phyloP scores from a whole-genome alignment of 768 basidiomycete genomes.

The Russula sp. region DNA sequence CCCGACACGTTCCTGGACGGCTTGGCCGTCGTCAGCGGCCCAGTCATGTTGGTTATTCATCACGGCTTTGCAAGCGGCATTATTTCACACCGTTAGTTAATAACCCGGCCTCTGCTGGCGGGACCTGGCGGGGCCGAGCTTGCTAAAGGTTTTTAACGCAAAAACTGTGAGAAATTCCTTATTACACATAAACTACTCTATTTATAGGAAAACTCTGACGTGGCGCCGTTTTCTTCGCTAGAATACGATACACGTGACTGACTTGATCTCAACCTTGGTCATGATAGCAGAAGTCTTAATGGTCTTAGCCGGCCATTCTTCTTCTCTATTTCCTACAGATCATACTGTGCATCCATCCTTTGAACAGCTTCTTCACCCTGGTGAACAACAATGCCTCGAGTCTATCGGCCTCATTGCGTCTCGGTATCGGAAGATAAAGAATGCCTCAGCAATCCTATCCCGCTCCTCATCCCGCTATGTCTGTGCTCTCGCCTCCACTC shows the following conservation, averaged over 20 bases:
- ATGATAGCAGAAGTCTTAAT: conserved; percentile 92
- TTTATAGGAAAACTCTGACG: not conserved
- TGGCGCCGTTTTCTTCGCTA: no score
- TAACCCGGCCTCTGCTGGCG: no score
- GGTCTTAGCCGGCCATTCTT: conserved; percentile 80
- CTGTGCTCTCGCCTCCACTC: conserved; percentile 67
- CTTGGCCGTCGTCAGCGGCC: not conserved
- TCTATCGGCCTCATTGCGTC: conserved; percentile 67
- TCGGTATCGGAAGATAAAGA: conserved; percentile 68
- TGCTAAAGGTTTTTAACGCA: no score
- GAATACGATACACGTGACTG: conserved; percentile 4
- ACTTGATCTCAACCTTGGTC: not conserved
- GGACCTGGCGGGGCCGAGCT: no score
- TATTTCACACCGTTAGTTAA: not conserved
- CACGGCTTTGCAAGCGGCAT: not conserved
- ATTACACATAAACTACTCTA: not conserved
- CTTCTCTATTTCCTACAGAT: conserved; percentile 69
- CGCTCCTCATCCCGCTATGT: conserved; percentile 68
- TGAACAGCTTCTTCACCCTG: conserved; percentile 73
- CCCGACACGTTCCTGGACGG: not conserved
- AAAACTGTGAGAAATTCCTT: not conserved
- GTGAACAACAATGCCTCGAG: conserved; percentile 81
- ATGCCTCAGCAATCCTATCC: conserved; percentile 44
- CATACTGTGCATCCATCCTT: conserved; percentile 59
- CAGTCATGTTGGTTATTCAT: conserved; percentile 14